These are phyloP conservation scores for Heracleum sosnowskyi DNA, from an alignment of 129 eudicot genomes.

Conservation along the genomic window DNA sequence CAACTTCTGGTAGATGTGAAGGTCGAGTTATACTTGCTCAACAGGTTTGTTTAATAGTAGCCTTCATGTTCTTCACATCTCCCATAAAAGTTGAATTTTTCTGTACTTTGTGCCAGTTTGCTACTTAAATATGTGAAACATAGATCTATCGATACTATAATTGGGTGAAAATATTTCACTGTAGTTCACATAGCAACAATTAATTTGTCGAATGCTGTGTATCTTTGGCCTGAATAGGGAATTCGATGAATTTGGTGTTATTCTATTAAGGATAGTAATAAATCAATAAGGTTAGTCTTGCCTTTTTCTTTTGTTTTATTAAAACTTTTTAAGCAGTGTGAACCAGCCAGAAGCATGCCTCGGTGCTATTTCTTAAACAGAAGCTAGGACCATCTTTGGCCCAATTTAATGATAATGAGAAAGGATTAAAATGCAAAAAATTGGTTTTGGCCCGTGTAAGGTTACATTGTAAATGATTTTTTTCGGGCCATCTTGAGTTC, in stretches of 20 bases:
- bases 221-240: neutral
- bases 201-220: neutral
- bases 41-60: constrained; percentile 50
- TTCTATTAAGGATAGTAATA: neutral
- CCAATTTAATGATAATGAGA: neutral
- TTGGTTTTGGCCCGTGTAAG: neutral
- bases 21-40: constrained; percentile 91
- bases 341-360: neutral
- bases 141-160: neutral
- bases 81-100: neutral
- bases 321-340: neutral
- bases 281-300: neutral
- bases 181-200: neutral
- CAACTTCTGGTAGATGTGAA: constrained; percentile 81
- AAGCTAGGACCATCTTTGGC: neutral
- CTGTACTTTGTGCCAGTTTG: neutral
- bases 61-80: constrained; percentile 9
- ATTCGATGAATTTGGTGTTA: neutral
- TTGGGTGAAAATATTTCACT: neutral
- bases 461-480: neutral
- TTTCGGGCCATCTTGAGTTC: neutral
- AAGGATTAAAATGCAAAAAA: neutral
- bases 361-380: neutral
- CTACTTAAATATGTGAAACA: neutral
- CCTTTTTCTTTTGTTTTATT: neutral